These are phyloP conservation scores for Termitomyces sp. DNA, from an alignment of 768 basidiomycete species.

Conservation along the genomic window DNA sequence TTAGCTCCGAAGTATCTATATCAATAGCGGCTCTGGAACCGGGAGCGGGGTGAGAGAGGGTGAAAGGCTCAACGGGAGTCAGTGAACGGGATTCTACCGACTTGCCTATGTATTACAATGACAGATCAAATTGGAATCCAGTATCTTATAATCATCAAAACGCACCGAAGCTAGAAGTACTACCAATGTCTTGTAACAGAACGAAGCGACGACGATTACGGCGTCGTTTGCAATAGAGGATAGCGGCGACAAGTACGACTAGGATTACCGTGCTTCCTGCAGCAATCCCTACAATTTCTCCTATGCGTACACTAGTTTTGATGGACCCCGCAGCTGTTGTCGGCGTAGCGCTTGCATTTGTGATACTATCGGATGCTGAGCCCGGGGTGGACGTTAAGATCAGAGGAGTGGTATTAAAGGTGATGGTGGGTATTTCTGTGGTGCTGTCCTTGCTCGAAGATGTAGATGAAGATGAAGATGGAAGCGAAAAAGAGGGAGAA, in stretches of 20 bases:
- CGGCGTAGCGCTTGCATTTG: not conserved
- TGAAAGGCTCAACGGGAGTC: not conserved
- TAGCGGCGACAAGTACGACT: not conserved
- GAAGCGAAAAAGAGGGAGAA: not conserved
- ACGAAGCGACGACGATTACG: not conserved
- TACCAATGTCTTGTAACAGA: not conserved
- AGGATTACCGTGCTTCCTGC: not conserved
- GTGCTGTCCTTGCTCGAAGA: not conserved
- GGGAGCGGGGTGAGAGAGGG: not conserved
- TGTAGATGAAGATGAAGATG: not conserved
- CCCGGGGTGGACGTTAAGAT: not conserved
- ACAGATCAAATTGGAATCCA: not conserved
- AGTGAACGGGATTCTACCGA: not conserved
- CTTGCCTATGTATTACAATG: not conserved
- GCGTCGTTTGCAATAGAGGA: not conserved
- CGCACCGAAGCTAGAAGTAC: not conserved
- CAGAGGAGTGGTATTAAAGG: not conserved
- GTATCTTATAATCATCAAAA: not conserved
- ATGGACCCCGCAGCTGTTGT: not conserved
- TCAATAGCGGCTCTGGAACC: not conserved
- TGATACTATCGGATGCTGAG: not conserved
- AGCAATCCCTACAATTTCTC: not conserved
- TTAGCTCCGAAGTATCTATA: not conserved
- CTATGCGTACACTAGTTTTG: not conserved
- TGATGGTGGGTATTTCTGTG: not conserved